Evolutionary conservation across 1,284 basidiomycete species (phyloP).

Genomic region (Moesziomyces aphidis): DNA sequence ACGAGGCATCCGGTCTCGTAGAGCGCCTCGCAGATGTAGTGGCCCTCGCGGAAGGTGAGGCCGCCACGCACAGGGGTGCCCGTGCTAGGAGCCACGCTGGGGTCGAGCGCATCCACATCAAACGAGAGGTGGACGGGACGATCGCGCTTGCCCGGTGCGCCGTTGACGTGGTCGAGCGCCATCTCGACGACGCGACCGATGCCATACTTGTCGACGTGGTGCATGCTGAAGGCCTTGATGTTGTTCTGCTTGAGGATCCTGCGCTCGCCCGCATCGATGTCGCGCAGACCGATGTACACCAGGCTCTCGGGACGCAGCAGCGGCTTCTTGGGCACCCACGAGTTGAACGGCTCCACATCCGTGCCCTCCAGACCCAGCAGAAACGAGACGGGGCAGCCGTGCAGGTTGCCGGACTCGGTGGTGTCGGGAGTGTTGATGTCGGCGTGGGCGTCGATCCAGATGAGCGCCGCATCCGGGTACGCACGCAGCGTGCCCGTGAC

Average conservation of each 20-base stretch:
- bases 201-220: slow-evolving; percentile 96
- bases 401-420: slow-evolving; percentile 89
- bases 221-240: slow-evolving; percentile 97
- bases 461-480: slow-evolving; percentile 78
- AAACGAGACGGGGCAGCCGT: slow-evolving; percentile 98
- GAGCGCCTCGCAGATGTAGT: slow-evolving; percentile 92
- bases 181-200: slow-evolving; percentile 88
- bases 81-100: slow-evolving; percentile 92
- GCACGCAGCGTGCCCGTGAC: slow-evolving; percentile 69
- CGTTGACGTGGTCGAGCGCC: slow-evolving; percentile 92
- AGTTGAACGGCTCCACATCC: slow-evolving; percentile 63
- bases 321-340: slow-evolving; percentile 61
- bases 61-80: slow-evolving; percentile 94
- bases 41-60: slow-evolving; percentile 93
- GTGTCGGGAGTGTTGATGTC: slow-evolving; percentile 93
- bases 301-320: slow-evolving; percentile 76
- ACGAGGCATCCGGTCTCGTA: slow-evolving; percentile 93
- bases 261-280: slow-evolving; percentile 91
- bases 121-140: slow-evolving; percentile 94
- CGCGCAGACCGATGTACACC: slow-evolving; percentile 95
- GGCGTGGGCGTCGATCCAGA: slow-evolving; percentile 81
- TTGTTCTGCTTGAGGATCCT: slow-evolving; percentile 83
- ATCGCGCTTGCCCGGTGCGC: slow-evolving; percentile 71
- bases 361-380: slow-evolving; percentile 71
- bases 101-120: slow-evolving; percentile 88